Evolutionary conservation across 371 early-diverging fungal genomes (phyloP).

Genomic region (Mortierella sp.): DNA sequence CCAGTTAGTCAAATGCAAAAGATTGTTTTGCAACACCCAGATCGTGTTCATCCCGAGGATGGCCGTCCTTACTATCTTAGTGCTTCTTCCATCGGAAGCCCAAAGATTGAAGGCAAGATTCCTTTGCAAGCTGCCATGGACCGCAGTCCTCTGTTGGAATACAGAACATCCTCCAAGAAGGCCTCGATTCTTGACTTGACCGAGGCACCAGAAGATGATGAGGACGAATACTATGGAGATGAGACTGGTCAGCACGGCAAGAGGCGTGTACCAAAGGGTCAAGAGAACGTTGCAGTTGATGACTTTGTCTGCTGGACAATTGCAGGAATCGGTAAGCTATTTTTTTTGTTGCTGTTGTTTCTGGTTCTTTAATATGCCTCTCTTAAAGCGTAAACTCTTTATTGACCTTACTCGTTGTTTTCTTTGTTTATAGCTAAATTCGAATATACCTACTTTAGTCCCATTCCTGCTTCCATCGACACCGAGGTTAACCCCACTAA

Average conservation of each 20-base stretch:
- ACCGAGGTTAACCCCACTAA: constrained; percentile 41
- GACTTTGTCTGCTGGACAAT: constrained; percentile 85
- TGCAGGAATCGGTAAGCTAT: constrained; percentile 68
- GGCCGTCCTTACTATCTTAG: constrained; percentile 40
- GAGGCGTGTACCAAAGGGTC: constrained; percentile 12
- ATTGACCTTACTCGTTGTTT: constrained; percentile 21
- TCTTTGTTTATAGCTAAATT: constrained; percentile 54
- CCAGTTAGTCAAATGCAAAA: constrained; percentile 85
- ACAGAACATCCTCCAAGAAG: constrained; percentile 43
- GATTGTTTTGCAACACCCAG: constrained; percentile 71
- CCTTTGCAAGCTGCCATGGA: constrained; percentile 50
- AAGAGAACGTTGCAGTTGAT: constrained; percentile 58
- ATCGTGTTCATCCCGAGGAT: constrained; percentile 39
- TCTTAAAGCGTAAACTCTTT: not conserved
- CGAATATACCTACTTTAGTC: constrained; percentile 63
- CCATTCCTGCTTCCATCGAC: constrained; percentile 47
- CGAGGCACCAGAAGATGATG: constrained; percentile 19
- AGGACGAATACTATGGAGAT: constrained; percentile 19
- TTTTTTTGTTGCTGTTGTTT: not conserved
- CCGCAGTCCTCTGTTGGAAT: constrained; percentile 35
- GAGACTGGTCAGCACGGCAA: constrained; percentile 14
- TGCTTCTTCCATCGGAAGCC: constrained; percentile 39
- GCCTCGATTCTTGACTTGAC: constrained; percentile 38
- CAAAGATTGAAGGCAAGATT: constrained; percentile 39
- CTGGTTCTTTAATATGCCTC: constrained; percentile 16